A percentile compares a stretch with the other conserved stretches of the same genome.
Evolutionary conservation across 2,329 filamentous ascomycete genomes (phyloP).

Genomic region (Phaeophleospora eucalypticola): DNA sequence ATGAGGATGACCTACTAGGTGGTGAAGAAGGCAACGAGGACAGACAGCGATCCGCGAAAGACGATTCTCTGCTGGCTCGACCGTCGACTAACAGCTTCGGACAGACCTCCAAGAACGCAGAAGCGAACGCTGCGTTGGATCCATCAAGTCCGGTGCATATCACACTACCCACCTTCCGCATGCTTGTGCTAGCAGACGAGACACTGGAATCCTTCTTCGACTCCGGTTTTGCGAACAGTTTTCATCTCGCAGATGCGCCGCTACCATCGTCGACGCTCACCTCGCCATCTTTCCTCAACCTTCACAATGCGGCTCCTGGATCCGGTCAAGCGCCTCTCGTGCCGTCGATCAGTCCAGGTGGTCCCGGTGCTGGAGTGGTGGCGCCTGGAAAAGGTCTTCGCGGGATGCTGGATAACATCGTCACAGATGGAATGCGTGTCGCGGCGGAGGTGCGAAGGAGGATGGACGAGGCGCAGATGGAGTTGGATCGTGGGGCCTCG

Average conservation of each 20-base stretch:
- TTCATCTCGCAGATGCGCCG: conserved; percentile 72
- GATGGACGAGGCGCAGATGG: conserved; percentile 93
- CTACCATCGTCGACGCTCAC: conserved; percentile 46
- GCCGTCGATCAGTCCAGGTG: conserved; percentile 28
- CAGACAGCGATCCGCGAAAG: conserved; percentile 19
- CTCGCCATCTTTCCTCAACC: conserved; percentile 71
- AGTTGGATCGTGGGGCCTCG: conserved; percentile 79
- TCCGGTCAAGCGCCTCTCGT: conserved; percentile 6
- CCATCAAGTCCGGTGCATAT: conserved; percentile 92
- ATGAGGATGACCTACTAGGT: conserved; percentile 50
- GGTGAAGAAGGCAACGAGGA: conserved; percentile 52
- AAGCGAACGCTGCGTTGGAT: conserved; percentile 85
- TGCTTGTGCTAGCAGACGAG: conserved; percentile 96
- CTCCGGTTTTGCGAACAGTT: conserved; percentile 86
- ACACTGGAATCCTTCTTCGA: conserved; percentile 96
- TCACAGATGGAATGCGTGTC: conserved; percentile 94
- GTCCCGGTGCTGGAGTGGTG: conserved; percentile 50
- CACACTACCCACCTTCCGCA: conserved; percentile 93
- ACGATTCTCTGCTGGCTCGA: conserved; percentile 25
- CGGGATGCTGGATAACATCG: conserved; percentile 94
- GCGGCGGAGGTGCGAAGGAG: conserved; percentile 85
- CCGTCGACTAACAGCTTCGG: conserved; percentile 32
- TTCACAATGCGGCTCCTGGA: conserved; percentile 35
- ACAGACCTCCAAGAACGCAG: conserved; percentile 58
- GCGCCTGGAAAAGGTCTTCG: conserved; percentile 70